Percentiles rank a stretch among this genome's conserved stretches.
phyloP scores from a whole-genome alignment of 2,329 filamentous ascomycete species.

The Colletotrichum sp. region DNA sequence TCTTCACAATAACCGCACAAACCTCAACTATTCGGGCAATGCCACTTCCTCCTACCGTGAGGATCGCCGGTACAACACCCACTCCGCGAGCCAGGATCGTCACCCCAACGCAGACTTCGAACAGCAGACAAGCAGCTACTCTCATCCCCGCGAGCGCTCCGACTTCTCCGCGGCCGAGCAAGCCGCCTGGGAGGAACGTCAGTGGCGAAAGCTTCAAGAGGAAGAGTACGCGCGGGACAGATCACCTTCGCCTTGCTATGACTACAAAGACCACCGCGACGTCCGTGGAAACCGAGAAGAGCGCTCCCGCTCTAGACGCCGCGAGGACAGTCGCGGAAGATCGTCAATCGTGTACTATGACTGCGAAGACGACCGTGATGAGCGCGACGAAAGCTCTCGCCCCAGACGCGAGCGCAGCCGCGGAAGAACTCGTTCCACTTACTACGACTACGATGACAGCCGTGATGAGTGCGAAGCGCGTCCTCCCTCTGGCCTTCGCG shows the following conservation, averaged over 20 bases:
- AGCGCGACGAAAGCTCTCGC: neutral
- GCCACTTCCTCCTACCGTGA: neutral
- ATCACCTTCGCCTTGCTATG: neutral
- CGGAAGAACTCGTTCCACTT: neutral
- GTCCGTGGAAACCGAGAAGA: fast-evolving
- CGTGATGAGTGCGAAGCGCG: fast-evolving
- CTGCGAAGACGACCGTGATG: neutral
- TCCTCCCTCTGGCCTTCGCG: neutral
- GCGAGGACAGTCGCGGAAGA: neutral
- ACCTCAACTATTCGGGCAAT: neutral
- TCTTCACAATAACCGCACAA: fast-evolving
- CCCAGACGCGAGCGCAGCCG: neutral
- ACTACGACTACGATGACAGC: neutral
- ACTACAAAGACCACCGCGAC: neutral
- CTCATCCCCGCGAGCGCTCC: neutral
- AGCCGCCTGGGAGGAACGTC: neutral
- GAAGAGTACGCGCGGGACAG: fast-evolving
- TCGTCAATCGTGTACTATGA: neutral
- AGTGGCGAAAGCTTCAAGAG: neutral
- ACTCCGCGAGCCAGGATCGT: neutral
- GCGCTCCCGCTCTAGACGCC: fast-evolving
- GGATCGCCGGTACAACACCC: neutral
- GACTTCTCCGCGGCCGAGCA: neutral
- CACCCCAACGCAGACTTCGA: neutral
- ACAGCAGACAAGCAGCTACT: fast-evolving